These are phyloP conservation scores for Gossypium turneri DNA, from an alignment of 345 rosid species.

Conservation along the genomic window DNA sequence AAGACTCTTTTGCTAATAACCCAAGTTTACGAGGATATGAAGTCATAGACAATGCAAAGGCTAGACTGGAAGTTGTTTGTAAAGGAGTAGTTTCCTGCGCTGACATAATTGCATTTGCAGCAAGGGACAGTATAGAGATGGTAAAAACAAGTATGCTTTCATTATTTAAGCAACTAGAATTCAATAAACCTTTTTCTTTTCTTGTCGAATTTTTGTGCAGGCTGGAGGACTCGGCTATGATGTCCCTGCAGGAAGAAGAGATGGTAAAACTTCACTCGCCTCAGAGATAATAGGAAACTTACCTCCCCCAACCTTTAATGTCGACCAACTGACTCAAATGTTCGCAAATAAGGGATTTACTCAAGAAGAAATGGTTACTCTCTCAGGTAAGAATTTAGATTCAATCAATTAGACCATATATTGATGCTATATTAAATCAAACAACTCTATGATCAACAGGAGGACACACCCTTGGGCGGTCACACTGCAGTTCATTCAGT, in stretches of 20 bases:
- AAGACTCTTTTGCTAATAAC: conserved; percentile 41
- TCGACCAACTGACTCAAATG: conserved; percentile 29
- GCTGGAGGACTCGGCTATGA: conserved; percentile 44
- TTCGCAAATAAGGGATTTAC: conserved; percentile 34
- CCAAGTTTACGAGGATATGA: conserved; percentile 50
- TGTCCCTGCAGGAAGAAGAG: conserved; percentile 62
- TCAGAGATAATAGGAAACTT: conserved; percentile 38
- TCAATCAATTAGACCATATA: not conserved
- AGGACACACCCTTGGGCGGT: conserved; percentile 58
- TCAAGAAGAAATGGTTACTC: conserved; percentile 52
- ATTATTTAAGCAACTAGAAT: not conserved
- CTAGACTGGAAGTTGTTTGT: conserved; percentile 35
- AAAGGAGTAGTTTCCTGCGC: conserved; percentile 55
- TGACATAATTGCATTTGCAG: conserved; percentile 53
- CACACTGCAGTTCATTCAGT: conserved; percentile 48
- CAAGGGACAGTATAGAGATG: conserved; percentile 42
- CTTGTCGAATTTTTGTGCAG: conserved; percentile 15
- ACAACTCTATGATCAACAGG: conserved; percentile 16
- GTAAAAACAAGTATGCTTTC: conserved; percentile 17
- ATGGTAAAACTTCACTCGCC: conserved; percentile 44
- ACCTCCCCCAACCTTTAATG: conserved; percentile 41
- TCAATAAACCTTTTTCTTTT: not conserved
- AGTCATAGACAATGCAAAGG: conserved; percentile 45
- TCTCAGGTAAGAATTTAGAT: conserved; percentile 28
- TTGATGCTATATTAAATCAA: not conserved